These are phyloP conservation scores for Aspergillus mulundensis DNA, from an alignment of 495 filamentous ascomycete species.

Conservation along the genomic window DNA sequence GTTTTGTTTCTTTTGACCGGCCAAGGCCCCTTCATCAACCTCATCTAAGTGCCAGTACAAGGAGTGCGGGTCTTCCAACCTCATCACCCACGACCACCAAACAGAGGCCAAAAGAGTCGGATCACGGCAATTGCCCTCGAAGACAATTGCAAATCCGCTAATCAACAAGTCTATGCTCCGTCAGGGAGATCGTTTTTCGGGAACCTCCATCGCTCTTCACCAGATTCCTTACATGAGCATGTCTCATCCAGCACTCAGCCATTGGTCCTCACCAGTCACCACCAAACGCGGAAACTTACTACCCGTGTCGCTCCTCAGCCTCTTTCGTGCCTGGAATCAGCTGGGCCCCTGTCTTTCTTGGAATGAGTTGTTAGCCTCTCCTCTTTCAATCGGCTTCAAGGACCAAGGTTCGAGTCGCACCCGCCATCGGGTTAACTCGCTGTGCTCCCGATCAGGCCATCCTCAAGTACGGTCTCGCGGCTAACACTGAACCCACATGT, in stretches of 20 bases:
- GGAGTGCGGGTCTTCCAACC: conserved; percentile 9
- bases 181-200: conserved; percentile 14
- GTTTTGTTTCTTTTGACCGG: neutral
- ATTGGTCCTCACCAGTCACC: neutral
- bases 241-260: conserved; percentile 14
- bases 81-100: neutral
- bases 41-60: conserved; percentile 1
- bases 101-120: neutral
- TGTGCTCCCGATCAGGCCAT: neutral
- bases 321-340: neutral
- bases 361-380: neutral
- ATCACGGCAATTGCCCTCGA: neutral
- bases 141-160: neutral
- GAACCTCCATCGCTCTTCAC: conserved; percentile 17
- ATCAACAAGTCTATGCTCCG: neutral
- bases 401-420: neutral
- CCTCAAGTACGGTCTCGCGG: neutral
- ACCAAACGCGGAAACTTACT: neutral
- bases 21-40: neutral
- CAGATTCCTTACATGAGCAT: conserved; percentile 19
- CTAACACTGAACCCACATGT: conserved; percentile 2
- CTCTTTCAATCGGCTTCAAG: neutral
- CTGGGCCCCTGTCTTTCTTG: neutral
- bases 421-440: neutral
- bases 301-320: neutral